Evolutionary conservation across 768 basidiomycete genomes (phyloP).

Genomic region (Boletus fagicola): DNA sequence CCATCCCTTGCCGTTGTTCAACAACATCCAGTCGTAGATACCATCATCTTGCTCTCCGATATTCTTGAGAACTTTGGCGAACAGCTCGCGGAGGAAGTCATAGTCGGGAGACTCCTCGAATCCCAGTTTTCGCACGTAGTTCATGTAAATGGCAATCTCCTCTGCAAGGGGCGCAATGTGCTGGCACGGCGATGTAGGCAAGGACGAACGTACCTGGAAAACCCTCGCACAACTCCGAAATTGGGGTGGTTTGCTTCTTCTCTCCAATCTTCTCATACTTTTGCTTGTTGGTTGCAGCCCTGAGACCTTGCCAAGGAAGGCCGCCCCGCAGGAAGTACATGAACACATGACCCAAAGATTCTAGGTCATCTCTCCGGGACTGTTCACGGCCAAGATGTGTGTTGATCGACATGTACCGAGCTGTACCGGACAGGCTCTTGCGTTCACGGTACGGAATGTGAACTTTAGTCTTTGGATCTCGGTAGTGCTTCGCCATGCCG

Average conservation of each 20-base stretch:
- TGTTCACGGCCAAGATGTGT: constrained; percentile 96
- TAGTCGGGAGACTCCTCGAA: constrained; percentile 98
- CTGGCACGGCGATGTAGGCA: not conserved
- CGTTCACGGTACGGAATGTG: constrained; percentile 99
- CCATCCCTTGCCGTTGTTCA: constrained; percentile 95
- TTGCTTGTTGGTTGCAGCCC: constrained; percentile 98
- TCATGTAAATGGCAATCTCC: constrained; percentile 98
- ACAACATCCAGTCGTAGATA: constrained; percentile 93
- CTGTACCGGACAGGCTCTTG: constrained; percentile 94
- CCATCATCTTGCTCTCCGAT: constrained; percentile 88
- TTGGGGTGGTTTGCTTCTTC: constrained; percentile 94
- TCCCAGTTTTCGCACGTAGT: constrained; percentile 97
- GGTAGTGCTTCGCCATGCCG: constrained; percentile 99
- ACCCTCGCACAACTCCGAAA: constrained; percentile 91
- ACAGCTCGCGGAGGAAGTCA: constrained; percentile 94
- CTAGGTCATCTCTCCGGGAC: constrained; percentile 92
- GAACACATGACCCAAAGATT: constrained; percentile 97
- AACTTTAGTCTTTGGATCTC: constrained; percentile 95
- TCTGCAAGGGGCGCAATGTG: constrained; percentile 39
- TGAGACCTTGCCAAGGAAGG: constrained; percentile 95
- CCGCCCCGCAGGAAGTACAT: constrained; percentile 99
- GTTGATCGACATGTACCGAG: constrained; percentile 99
- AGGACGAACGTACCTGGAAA: constrained; percentile 68
- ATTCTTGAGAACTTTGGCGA: constrained; percentile 87
- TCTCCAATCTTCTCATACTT: constrained; percentile 99